Percentiles rank a stretch among this genome's conserved stretches.
Conservation (phyloP, 2,329 filamentous ascomycete genomes). For the Erysiphe pulchra region DNA sequence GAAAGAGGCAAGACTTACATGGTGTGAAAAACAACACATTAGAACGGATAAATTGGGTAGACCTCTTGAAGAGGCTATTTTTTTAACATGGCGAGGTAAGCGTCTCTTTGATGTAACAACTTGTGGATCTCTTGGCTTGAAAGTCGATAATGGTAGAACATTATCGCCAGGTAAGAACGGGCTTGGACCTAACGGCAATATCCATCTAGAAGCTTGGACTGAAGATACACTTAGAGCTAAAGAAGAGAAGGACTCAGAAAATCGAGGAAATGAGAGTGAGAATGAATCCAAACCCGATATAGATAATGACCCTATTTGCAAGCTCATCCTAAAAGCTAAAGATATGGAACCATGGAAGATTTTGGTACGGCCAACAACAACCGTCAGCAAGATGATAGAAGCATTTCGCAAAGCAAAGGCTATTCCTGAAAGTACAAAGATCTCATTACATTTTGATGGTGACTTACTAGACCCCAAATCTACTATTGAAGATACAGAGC, state of each 20-base stretch:
- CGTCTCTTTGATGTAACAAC: constrained; percentile 55
- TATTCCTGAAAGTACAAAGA: constrained; percentile 23
- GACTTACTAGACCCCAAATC: constrained; percentile 37
- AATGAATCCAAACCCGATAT: constrained; percentile 2
- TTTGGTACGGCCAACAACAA: constrained; percentile 26
- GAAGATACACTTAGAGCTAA: constrained; percentile 27
- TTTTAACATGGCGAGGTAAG: constrained; percentile 56
- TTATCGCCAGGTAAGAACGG: constrained; percentile 15
- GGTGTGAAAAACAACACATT: constrained; percentile 37
- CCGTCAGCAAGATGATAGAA: constrained; percentile 32
- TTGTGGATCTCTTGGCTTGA: constrained; percentile 39
- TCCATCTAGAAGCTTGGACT: constrained; percentile 62
- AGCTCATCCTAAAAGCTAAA: constrained; percentile 27
- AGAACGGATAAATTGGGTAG: constrained; percentile 14
- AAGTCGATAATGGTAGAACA: constrained; percentile 16
- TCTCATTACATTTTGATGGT: constrained; percentile 51
- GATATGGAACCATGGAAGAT: constrained; percentile 24
- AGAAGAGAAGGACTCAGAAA: constrained; percentile 3
- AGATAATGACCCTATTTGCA: constrained; percentile 17
- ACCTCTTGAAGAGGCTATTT: constrained; percentile 26
- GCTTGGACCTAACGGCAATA: constrained; percentile 24
- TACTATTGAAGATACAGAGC: constrained; percentile 38
- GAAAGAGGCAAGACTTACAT: constrained; percentile 38
- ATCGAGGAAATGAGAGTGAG: constrained; percentile 8
- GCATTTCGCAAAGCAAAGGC: constrained; percentile 30